A percentile compares a stretch with the other conserved stretches of the same genome.
Evolutionary conservation across 208 protist species (phyloP).

Genomic region (Leishmania tropica): DNA sequence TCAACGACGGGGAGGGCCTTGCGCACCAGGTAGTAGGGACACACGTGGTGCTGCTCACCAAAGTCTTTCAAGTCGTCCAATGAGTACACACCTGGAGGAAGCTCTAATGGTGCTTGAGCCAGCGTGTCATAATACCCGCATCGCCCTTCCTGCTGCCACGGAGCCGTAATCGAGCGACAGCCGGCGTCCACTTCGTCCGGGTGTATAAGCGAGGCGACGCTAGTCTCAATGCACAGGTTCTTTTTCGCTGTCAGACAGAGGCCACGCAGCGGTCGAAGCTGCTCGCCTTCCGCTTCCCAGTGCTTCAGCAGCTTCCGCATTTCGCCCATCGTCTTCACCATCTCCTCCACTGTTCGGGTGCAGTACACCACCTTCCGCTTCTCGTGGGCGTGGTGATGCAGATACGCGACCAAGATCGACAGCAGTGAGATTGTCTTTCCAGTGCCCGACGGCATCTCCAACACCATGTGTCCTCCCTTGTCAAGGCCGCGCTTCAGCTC

Average conservation of each 20-base stretch:
- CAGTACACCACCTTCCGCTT: constrained; percentile 99
- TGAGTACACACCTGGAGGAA: constrained; percentile 96
- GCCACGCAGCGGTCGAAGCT: constrained; percentile 64
- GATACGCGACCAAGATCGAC: constrained; percentile 95
- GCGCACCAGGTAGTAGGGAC: constrained; percentile 96
- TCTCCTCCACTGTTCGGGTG: constrained; percentile 99
- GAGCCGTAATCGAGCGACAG: constrained; percentile 94
- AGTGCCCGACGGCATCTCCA: constrained; percentile 99
- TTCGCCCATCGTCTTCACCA: constrained; percentile 97
- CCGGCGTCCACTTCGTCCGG: constrained; percentile 93
- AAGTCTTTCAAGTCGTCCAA: constrained; percentile 96
- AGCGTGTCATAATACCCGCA: constrained; percentile 87
- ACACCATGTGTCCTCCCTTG: constrained; percentile 94
- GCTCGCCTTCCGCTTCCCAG: constrained; percentile 63
- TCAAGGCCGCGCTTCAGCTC: constrained; percentile 96
- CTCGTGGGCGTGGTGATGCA: constrained; percentile 91
- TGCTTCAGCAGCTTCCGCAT: constrained; percentile 87
- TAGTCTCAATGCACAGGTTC: constrained; percentile 97
- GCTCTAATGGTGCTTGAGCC: constrained; percentile 51
- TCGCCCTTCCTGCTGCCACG: constrained; percentile 83
- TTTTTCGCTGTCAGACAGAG: constrained; percentile 91
- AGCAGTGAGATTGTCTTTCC: constrained; percentile 99
- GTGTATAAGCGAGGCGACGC: constrained; percentile 59
- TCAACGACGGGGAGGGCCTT: constrained; percentile 92
- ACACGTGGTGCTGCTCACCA: constrained; percentile 90